Evolutionary conservation across 148 eudicot genomes (phyloP).

Genomic region (Pharnaceum exiguum): DNA sequence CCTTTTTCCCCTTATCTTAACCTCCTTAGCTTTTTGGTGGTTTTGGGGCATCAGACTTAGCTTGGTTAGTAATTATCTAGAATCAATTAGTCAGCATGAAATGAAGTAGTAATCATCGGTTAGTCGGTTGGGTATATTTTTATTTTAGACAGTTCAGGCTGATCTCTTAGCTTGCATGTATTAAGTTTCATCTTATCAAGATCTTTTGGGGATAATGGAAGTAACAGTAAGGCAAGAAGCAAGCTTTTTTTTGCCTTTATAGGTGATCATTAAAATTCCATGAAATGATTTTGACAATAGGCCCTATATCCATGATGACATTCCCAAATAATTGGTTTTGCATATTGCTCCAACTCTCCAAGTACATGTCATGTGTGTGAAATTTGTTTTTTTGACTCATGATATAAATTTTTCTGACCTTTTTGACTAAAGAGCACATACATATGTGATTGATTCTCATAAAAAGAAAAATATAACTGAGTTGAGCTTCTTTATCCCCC

Average conservation of each 20-base stretch:
- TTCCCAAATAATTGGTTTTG: constrained; percentile 8
- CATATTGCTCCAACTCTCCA: constrained; percentile 12
- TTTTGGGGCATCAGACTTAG: constrained; percentile 3
- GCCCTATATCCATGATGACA: constrained; percentile 23
- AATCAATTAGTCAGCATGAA: background rate
- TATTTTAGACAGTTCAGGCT: background rate
- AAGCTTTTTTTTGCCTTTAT: constrained; percentile 9
- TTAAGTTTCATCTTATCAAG: constrained; percentile 15
- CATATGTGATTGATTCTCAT: constrained; percentile 10
- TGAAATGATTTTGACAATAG: constrained; percentile 20
- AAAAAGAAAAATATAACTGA: background rate
- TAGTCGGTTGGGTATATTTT: background rate
- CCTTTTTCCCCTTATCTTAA: background rate
- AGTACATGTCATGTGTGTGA: constrained; percentile 18
- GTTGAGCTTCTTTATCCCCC: background rate
- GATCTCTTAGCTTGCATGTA: background rate
- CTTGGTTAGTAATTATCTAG: constrained; percentile 6
- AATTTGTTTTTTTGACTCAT: constrained; percentile 8
- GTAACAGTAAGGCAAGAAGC: constrained; percentile 20
- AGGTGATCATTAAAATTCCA: constrained; percentile 25
- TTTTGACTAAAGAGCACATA: constrained; percentile 23
- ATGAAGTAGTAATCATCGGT: background rate
- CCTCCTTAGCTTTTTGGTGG: constrained; percentile 1
- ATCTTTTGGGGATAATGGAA: constrained; percentile 7
- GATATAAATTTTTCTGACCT: background rate